These are phyloP conservation scores for Grosmannia clavigera DNA, from an alignment of 2,329 filamentous ascomycete species.

Conservation along the genomic window DNA sequence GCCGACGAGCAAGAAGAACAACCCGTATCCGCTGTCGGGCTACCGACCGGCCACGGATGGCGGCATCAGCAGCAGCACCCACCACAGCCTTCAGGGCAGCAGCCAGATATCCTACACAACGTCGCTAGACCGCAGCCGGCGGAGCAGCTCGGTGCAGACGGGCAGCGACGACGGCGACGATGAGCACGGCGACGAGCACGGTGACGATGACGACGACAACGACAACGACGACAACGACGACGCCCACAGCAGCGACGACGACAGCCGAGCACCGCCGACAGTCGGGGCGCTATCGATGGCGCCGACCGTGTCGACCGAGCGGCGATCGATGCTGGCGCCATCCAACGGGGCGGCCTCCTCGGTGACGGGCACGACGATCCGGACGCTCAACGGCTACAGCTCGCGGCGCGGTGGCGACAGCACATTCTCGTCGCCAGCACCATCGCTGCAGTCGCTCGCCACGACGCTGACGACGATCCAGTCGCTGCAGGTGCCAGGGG, in stretches of 20 bases:
- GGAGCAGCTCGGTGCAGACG: slow-evolving; percentile 45
- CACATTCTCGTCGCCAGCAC: slow-evolving; percentile 73
- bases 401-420: slow-evolving; percentile 56
- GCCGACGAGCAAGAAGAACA: slow-evolving; percentile 68
- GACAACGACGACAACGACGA: slow-evolving; percentile 29
- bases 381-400: slow-evolving; percentile 54
- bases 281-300: slow-evolving; percentile 61
- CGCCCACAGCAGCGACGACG: slow-evolving; percentile 21
- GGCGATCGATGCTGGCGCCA: slow-evolving; percentile 60
- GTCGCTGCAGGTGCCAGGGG: slow-evolving; percentile 44
- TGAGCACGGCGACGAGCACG: not conserved
- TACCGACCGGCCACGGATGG: slow-evolving; percentile 12
- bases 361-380: slow-evolving; percentile 64
- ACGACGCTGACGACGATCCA: slow-evolving; percentile 81
- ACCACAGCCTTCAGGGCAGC: slow-evolving; percentile 15
- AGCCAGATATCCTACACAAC: slow-evolving; percentile 45
- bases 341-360: slow-evolving; percentile 55
- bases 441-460: slow-evolving; percentile 67
- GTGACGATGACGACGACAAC: not conserved
- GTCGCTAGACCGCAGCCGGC: slow-evolving; percentile 38
- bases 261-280: slow-evolving; percentile 43
- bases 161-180: slow-evolving; percentile 28
- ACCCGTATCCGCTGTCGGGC: slow-evolving; percentile 82
- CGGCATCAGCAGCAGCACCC: no score
- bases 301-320: slow-evolving; percentile 73